phyloP scores from a whole-genome alignment of 192 early-diverging fungal species.

The Rhizophagus clarus region DNA sequence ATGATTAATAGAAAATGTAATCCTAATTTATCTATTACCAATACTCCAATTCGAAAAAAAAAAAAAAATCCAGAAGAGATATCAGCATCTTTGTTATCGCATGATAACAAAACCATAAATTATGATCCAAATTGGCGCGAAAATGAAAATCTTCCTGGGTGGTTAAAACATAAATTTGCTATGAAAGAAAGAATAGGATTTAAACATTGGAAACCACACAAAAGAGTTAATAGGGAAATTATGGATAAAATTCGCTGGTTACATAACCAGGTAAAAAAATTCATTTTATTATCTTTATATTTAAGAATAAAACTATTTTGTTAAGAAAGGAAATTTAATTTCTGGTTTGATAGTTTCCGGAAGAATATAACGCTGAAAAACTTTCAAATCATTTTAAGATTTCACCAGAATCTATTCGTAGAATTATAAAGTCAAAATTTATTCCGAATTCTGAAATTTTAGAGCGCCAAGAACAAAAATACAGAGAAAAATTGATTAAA shows the following conservation, averaged over 20 bases:
- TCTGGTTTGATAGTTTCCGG: not conserved
- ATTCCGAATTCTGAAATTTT: not conserved
- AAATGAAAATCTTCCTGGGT: constrained; percentile 4
- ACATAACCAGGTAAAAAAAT: not conserved
- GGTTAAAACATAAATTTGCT: constrained; percentile 23
- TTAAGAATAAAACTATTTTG: not conserved
- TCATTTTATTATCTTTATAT: not conserved
- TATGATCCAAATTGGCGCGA: constrained; percentile 9
- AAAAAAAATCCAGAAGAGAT: not conserved
- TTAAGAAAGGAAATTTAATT: not conserved
- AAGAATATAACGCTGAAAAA: constrained; percentile 1
- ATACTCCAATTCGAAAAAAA: not conserved
- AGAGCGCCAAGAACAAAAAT: not conserved
- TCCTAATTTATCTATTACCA: not conserved
- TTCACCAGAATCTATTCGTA: constrained; percentile 6
- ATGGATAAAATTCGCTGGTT: constrained; percentile 7
- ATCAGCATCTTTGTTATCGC: not conserved
- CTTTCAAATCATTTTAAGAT: constrained; percentile 1
- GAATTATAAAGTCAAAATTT: constrained; percentile 15
- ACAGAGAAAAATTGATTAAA: not conserved
- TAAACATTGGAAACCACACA: constrained; percentile 7
- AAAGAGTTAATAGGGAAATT: constrained; percentile 1
- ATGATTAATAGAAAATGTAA: not conserved
- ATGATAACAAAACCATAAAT: not conserved
- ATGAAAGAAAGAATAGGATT: constrained; percentile 12